Percentiles rank a stretch among this genome's conserved stretches.
Evolutionary conservation across 164 flowering plant species (phyloP).

Genomic region (Buxus sempervirens): DNA sequence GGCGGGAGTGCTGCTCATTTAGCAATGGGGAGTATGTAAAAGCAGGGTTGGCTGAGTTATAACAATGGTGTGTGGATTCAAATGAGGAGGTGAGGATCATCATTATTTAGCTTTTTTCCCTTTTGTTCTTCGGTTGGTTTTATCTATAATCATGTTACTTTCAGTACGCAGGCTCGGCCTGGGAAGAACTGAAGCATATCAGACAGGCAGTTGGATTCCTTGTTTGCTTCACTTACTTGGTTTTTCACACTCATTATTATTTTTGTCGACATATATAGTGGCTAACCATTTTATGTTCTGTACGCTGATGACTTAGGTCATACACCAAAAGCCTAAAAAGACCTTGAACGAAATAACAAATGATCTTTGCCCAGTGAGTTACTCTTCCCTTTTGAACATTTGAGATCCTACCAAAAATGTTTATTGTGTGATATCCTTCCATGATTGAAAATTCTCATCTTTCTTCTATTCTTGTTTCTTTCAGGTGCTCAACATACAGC

Average conservation of each 20-base stretch:
- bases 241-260: neutral
- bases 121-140: neutral
- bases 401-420: neutral
- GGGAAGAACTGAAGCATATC: conserved; percentile 95
- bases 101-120: neutral
- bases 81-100: conserved; percentile 70
- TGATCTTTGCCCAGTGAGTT: conserved; percentile 85
- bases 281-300: neutral
- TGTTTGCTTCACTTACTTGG: conserved; percentile 29
- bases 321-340: conserved; percentile 96
- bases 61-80: conserved; percentile 81
- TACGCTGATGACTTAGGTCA: conserved; percentile 50
- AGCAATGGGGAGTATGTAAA: conserved; percentile 97
- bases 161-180: conserved; percentile 91
- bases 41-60: conserved; percentile 89
- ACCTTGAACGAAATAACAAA: conserved; percentile 82
- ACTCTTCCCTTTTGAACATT: conserved; percentile 6
- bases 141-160: conserved; percentile 4
- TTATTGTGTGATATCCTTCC: conserved; percentile 1
- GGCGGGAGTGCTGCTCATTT: conserved; percentile 99
- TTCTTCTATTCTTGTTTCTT: conserved; percentile 8
- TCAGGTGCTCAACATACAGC: conserved; percentile 95
- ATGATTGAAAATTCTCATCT: neutral
- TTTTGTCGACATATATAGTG: neutral
- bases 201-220: conserved; percentile 99